Evolutionary conservation across 306 rosid genomes (phyloP), one percentile per base, ranked within the genome.

Genomic region (Dalbergia oliveri): DNA sequence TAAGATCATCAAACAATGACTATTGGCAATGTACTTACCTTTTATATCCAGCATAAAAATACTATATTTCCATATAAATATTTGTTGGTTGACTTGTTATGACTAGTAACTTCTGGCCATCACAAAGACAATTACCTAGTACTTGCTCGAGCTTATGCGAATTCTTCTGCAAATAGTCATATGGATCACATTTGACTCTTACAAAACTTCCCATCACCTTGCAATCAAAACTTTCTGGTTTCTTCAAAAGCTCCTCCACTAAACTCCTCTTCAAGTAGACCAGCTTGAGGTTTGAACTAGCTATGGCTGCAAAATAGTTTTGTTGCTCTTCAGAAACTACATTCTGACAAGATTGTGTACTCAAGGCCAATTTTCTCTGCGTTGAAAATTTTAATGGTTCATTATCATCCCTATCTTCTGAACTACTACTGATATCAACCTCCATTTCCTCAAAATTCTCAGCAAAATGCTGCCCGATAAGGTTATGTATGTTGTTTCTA

Each of bases 171-270:
- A 83, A 79, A 72, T 85, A 88, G 86, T 93, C 98, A 79, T 86
- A 76, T 8, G 90, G 93, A 73, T 93, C 92, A 39, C 87, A 71
- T 73, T 87, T 93, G 58, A 87, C 79, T 83, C 98, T 86, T 31
- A 93, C 87, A 70, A 87, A 89, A 85, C 97, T 72, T 69, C 97
- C 98, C 69, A 82, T 72, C 19, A 93, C 90, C 86, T 93, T 93
- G 21, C 51, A 65, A 21, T 81, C 88, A 82, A 87, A 89, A 69
- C 69, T 84, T 63, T 88, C 90, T 1, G 86, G 90, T 49, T 84
- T 69, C 85, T 84, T 87, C 71, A 79, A 72, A 60, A 93, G 82
- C 76, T 82, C 86, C 84, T 88, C 94, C 69, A 93, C 87, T 76
- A 91, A 81, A 79, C 92, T 91, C 84, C 88, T 88, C 84, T 87